These are phyloP conservation scores for Colletotrichum viniferum DNA, from an alignment of 2,329 filamentous ascomycete species.

Conservation along the genomic window DNA sequence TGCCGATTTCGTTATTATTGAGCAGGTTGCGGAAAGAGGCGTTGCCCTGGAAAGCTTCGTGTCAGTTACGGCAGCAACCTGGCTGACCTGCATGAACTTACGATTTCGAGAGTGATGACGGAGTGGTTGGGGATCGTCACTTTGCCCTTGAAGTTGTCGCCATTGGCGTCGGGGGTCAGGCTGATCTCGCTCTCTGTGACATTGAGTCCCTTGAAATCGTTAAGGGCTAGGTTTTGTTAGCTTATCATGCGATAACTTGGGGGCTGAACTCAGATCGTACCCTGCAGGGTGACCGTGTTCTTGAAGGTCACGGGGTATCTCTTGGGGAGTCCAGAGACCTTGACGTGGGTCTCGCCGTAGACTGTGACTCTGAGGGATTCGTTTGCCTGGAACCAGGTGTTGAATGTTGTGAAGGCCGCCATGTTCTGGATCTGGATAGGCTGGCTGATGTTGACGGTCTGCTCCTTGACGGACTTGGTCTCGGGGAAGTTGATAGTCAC, in stretches of 20 bases:
- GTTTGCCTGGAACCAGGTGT: constrained; percentile 56
- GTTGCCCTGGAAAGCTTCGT: constrained; percentile 55
- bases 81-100: constrained; percentile 38
- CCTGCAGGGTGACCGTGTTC: constrained; percentile 56
- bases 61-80: neutral
- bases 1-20: constrained; percentile 56
- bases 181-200: constrained; percentile 56
- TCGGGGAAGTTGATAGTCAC: constrained; percentile 55
- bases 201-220: constrained; percentile 59
- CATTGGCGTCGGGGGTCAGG: constrained; percentile 40
- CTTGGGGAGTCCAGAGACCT: constrained; percentile 52
- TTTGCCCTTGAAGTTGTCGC: constrained; percentile 65
- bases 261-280: constrained; percentile 18
- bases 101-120: constrained; percentile 66
- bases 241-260: neutral
- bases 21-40: constrained; percentile 65
- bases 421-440: constrained; percentile 49
- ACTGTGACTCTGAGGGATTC: constrained; percentile 56
- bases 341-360: constrained; percentile 55
- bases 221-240: constrained; percentile 42
- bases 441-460: constrained; percentile 58
- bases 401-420: constrained; percentile 58
- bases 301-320: constrained; percentile 58
- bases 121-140: constrained; percentile 69
- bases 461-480: constrained; percentile 51